phyloP scores from a whole-genome alignment of 129 eudicot species.

The Calendula officinalis region DNA sequence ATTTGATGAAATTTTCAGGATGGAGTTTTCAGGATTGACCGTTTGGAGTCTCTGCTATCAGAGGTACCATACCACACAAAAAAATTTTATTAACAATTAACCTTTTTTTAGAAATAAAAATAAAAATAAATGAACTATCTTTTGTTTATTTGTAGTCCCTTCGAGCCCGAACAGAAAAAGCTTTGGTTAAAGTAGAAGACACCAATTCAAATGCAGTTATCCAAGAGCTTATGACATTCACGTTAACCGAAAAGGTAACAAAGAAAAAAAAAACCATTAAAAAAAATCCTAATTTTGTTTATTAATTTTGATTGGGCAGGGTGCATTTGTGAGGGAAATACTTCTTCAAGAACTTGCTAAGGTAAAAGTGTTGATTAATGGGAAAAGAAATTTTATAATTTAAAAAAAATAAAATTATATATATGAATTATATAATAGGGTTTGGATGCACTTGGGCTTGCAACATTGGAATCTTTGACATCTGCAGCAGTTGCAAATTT shows the following conservation, averaged over 20 bases:
- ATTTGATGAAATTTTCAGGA: conserved; percentile 43
- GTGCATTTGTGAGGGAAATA: conserved; percentile 84
- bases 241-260: conserved; percentile 75
- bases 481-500: conserved; percentile 49
- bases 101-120: neutral
- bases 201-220: conserved; percentile 42
- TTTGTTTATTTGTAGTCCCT: conserved; percentile 51
- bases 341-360: conserved; percentile 88
- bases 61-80: conserved; percentile 49
- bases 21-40: conserved; percentile 92
- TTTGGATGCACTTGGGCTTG: conserved; percentile 92
- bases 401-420: neutral
- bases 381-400: neutral
- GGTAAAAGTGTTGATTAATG: conserved; percentile 40
- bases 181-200: conserved; percentile 47
- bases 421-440: conserved; percentile 46
- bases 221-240: conserved; percentile 71
- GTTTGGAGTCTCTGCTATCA: conserved; percentile 76
- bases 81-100: neutral
- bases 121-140: neutral
- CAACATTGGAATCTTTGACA: conserved; percentile 62
- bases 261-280: neutral
- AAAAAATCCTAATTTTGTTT: neutral
- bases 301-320: conserved; percentile 41
- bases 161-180: conserved; percentile 78